phyloP scores from a whole-genome alignment of 2,329 filamentous ascomycete genomes.

The Botrytis hyacinthi region DNA sequence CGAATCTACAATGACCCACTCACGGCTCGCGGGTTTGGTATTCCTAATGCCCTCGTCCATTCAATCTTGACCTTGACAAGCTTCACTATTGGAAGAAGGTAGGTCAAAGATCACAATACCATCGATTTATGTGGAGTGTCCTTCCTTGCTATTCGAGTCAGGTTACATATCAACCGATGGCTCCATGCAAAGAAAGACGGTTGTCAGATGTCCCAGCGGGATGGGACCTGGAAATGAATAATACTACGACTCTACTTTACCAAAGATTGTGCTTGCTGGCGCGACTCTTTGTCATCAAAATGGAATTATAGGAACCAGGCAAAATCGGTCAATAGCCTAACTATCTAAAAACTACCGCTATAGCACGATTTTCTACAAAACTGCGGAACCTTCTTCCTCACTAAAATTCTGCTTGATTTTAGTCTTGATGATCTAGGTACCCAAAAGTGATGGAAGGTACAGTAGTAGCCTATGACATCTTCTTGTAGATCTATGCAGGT shows the following conservation, averaged over 20 bases:
- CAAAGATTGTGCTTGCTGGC: slow-evolving; percentile 4
- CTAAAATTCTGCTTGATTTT: not conserved
- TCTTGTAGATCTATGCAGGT: not conserved
- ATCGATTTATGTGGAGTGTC: slow-evolving; percentile 17
- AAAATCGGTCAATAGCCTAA: not conserved
- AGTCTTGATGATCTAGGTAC: not conserved
- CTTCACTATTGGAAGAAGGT: slow-evolving; percentile 9
- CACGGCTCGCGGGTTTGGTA: slow-evolving; percentile 20
- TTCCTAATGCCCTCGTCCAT: slow-evolving; percentile 19
- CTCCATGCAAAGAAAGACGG: slow-evolving; percentile 5
- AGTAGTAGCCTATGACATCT: not conserved
- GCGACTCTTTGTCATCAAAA: not conserved
- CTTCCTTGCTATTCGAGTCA: slow-evolving; percentile 3
- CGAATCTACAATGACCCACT: slow-evolving; percentile 23
- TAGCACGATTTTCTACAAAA: not conserved
- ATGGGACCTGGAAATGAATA: slow-evolving; percentile 11
- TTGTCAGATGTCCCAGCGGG: slow-evolving; percentile 13
- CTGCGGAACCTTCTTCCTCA: not conserved
- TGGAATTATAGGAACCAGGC: not conserved
- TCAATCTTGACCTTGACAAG: slow-evolving; percentile 5
- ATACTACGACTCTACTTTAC: slow-evolving; percentile 4
- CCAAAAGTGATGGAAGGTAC: not conserved
- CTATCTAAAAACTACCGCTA: not conserved
- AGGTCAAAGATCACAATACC: slow-evolving; percentile 16
- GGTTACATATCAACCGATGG: slow-evolving; percentile 8